These are phyloP conservation scores for Cynanchum wilfordii DNA, from an alignment of 257 asterid species.

Conservation along the genomic window DNA sequence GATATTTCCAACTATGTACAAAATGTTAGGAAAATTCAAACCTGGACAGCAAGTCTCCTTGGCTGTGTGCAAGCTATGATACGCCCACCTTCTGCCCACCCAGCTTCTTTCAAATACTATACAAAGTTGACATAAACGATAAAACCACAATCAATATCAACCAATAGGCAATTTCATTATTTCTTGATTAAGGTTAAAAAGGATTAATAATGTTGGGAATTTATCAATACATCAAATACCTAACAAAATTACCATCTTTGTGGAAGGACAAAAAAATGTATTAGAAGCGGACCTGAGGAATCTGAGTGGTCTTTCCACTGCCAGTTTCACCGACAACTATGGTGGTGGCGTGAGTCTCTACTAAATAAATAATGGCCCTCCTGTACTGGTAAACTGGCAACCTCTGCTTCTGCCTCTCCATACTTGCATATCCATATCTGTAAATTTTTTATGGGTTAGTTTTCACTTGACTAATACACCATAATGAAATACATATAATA, in stretches of 20 bases:
- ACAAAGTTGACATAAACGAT: constrained; percentile 13
- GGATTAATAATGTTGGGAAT: not conserved
- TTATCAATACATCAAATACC: not conserved
- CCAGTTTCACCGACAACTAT: constrained; percentile 95
- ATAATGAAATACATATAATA: not conserved
- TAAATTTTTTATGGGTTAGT: not conserved
- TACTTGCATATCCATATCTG: constrained; percentile 58
- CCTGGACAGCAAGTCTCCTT: constrained; percentile 98
- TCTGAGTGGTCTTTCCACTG: constrained; percentile 96
- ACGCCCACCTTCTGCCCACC: constrained; percentile 95
- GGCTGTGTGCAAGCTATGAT: constrained; percentile 95
- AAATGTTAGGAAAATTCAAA: constrained; percentile 11
- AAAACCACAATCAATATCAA: not conserved
- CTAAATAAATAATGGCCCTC: constrained; percentile 66
- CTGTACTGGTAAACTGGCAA: constrained; percentile 72
- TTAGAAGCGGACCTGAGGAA: constrained; percentile 64
- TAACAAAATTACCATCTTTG: not conserved
- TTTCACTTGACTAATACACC: not conserved
- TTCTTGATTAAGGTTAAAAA: not conserved
- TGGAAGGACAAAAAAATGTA: not conserved
- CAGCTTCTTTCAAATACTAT: constrained; percentile 85
- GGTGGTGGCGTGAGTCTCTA: constrained; percentile 85
- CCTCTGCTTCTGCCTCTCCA: constrained; percentile 70
- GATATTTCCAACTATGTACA: not conserved
- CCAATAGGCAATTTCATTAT: not conserved